Evolutionary conservation across 495 filamentous ascomycete species (phyloP).

Genomic region (Neurospora tetrasperma): DNA sequence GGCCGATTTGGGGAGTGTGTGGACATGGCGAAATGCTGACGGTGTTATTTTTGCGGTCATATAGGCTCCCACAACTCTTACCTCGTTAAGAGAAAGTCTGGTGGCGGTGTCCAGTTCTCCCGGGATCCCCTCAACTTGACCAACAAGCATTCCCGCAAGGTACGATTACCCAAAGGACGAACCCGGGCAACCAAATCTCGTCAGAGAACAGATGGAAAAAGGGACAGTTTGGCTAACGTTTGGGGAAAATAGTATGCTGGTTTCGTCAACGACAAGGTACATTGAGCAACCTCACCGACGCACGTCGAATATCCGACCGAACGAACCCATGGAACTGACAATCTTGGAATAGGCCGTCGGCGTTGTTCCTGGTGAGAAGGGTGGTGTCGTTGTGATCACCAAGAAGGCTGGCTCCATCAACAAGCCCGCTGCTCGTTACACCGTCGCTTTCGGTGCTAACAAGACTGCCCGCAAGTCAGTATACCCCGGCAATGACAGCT

Average conservation of each 20-base stretch:
- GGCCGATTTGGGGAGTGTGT: not conserved
- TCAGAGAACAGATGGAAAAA: not conserved
- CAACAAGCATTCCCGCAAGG: constrained; percentile 89
- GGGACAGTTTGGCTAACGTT: constrained; percentile 20
- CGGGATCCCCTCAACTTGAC: constrained; percentile 82
- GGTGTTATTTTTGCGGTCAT: constrained; percentile 1
- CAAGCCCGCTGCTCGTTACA: constrained; percentile 57
- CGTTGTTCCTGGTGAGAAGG: constrained; percentile 54
- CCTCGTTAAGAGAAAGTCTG: constrained; percentile 76
- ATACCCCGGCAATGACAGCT: not conserved
- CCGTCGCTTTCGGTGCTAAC: constrained; percentile 55
- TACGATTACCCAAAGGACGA: constrained; percentile 26
- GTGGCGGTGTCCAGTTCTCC: constrained; percentile 77
- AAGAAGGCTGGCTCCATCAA: constrained; percentile 68
- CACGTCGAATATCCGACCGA: constrained; percentile 1
- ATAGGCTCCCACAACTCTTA: constrained; percentile 70
- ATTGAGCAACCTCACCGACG: constrained; percentile 6
- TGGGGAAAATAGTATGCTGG: constrained; percentile 59
- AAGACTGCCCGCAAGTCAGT: constrained; percentile 72
- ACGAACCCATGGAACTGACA: constrained; percentile 15
- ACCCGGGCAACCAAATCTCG: not conserved
- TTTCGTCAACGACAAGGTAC: constrained; percentile 88
- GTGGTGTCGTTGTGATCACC: constrained; percentile 62
- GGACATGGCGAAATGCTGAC: constrained; percentile 3
- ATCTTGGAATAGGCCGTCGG: constrained; percentile 59